Base-by-base conservation (phyloP, 2,329 filamentous ascomycete genomes). In the Diaporthe eres region DNA sequence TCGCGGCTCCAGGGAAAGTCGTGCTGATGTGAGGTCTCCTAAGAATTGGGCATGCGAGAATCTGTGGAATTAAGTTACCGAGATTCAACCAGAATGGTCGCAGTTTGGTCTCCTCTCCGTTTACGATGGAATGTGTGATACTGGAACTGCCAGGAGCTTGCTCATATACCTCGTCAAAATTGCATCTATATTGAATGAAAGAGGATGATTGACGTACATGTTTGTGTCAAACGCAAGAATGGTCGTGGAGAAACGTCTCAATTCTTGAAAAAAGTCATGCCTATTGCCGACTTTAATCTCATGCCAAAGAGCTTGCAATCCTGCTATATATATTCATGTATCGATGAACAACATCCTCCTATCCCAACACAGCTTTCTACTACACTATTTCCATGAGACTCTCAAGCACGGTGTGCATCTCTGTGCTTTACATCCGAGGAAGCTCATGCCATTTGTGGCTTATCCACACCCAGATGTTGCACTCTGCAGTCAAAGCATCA, bases 331-430 rank as follows among this genome's bases (percentile, higher is more conserved):
- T 47, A 47, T 9, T 1, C 4, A 3, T 47, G 4, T 47, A 9
- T 22, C 7, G 17, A 19, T 22, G 22, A 0, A 2, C 17, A 47
- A 2, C 7, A 49, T 22, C 17, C 19, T 19, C 7, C 19, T 22
- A 9, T 3, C 8, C 7, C 2, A 22, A 49, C 0, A 19, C 5
- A 19, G 15, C 15, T 17, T 44, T 44, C 17, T 2, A 7, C 17
- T 44, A 1, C 2, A 7, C 15, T 44, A 19, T 1, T 4, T 4
- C 0, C 3, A 0, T 13, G 12, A 39, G 37, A 7, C 15, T 19
- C 13, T 15, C 5, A 9, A 47, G 44, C 3, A 47, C 7, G 19
- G 7, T 17, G 44, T 47, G 19, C 0, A 10, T 47, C 17, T 47
- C 7, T 22, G 1, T 44, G 42, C 42, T 44, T 7, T 44, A 5